Evolutionary conservation across 139 green algal genomes (phyloP).

Genomic region (Pedinophyceae sp.): DNA sequence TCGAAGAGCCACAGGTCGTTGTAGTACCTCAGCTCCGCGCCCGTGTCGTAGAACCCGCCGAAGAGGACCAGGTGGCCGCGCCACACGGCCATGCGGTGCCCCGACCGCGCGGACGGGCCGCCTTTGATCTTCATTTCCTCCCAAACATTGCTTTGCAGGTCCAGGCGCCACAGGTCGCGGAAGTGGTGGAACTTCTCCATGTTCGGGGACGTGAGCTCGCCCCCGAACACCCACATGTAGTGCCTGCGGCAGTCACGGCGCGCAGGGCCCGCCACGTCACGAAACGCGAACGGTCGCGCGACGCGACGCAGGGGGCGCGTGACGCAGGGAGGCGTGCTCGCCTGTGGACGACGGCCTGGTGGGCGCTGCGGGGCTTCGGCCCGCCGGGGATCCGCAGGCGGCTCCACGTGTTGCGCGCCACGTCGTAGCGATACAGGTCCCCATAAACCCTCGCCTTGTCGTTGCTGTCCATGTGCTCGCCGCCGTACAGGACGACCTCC

Average conservation of each 20-base stretch:
- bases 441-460: constrained; percentile 72
- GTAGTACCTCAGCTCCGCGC: constrained; percentile 64
- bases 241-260: no score
- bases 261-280: no score
- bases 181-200: constrained; percentile 11
- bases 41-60: constrained; percentile 89
- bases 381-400: constrained; percentile 44
- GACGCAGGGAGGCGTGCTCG: no score
- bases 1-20: constrained; percentile 80
- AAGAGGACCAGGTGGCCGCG: constrained; percentile 73
- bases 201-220: constrained; percentile 81
- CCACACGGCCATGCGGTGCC: constrained; percentile 70
- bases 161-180: constrained; percentile 81
- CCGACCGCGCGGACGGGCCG: constrained; percentile 59
- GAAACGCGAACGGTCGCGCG: no score
- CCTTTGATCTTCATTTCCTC: constrained; percentile 65
- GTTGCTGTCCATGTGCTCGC: constrained; percentile 65
- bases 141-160: constrained; percentile 71
- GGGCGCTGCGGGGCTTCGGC: constrained; percentile 51
- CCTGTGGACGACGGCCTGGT: constrained; percentile 67
- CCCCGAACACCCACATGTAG: constrained; percentile 83
- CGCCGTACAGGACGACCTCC: constrained; percentile 78
- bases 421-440: constrained; percentile 73
- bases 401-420: constrained; percentile 51
- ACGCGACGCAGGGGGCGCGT: no score